Percentiles rank a stretch among this genome's conserved stretches.
Conservation (phyloP, 1,284 basidiomycete species). For the Vanrija sp. region DNA sequence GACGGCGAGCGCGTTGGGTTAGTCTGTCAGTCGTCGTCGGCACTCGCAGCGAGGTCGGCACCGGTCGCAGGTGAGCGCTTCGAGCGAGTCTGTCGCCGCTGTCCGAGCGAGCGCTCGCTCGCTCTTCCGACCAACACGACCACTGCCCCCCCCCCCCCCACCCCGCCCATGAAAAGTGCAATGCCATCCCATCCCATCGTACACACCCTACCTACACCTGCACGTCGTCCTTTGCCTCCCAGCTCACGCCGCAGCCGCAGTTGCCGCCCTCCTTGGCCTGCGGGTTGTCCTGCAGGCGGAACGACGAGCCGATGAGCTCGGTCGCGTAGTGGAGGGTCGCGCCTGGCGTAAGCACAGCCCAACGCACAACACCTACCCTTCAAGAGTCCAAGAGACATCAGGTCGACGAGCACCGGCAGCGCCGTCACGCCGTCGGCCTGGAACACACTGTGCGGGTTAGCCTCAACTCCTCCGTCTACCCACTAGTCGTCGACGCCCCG, state of each 20-base stretch:
- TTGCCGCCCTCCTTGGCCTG: slow-evolving; percentile 53
- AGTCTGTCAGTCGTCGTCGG: too few species aligned
- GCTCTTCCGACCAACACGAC: too few species aligned
- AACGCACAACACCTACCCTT: slow-evolving; percentile 33
- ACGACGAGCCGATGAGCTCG: slow-evolving; percentile 57
- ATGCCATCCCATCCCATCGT: background rate
- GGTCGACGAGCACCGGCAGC: slow-evolving; percentile 46
- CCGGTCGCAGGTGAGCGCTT: too few species aligned
- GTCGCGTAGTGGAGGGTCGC: slow-evolving; percentile 58
- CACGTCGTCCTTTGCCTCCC: slow-evolving; percentile 37
- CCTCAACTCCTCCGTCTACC: slow-evolving; percentile 18
- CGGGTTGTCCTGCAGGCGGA: slow-evolving; percentile 55
- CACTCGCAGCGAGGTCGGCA: too few species aligned
- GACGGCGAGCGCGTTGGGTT: too few species aligned
- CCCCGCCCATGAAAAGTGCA: too few species aligned
- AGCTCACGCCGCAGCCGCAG: slow-evolving; percentile 57
- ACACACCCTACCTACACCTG: background rate
- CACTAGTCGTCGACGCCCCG: slow-evolving; percentile 54
- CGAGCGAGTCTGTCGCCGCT: too few species aligned
- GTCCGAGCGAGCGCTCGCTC: too few species aligned
- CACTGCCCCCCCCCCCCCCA: too few species aligned
- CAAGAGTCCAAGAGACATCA: slow-evolving; percentile 43
- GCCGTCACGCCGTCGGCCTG: slow-evolving; percentile 35
- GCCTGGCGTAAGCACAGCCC: slow-evolving; percentile 28
- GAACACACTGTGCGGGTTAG: slow-evolving; percentile 28